phyloP scores from a whole-genome alignment of 805 yeast genomes.

The Ogataea saltuana region DNA sequence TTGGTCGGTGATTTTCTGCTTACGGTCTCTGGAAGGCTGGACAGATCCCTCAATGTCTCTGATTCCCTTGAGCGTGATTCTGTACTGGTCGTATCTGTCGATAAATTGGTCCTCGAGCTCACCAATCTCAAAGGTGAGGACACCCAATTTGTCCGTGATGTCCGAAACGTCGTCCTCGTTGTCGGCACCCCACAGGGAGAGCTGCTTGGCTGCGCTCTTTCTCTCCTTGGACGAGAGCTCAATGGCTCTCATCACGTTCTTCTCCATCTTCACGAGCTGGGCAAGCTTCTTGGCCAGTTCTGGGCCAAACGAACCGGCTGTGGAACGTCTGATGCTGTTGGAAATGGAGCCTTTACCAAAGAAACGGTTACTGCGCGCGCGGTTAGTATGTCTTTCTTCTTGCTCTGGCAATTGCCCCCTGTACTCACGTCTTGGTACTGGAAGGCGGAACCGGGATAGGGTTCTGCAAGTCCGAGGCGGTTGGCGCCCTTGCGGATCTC shows the following conservation, averaged over 20 bases:
- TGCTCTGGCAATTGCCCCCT: not conserved
- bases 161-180: constrained; percentile 85
- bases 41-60: constrained; percentile 86
- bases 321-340: constrained; percentile 51
- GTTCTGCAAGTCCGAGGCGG: constrained; percentile 90
- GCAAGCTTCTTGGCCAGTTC: constrained; percentile 75
- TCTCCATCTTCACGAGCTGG: constrained; percentile 76
- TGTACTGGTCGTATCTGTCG: constrained; percentile 82
- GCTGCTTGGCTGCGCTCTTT: constrained; percentile 78
- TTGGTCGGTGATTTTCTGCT: constrained; percentile 80
- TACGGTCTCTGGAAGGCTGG: constrained; percentile 86
- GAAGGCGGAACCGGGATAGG: constrained; percentile 97
- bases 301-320: constrained; percentile 81
- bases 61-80: constrained; percentile 77
- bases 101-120: constrained; percentile 86
- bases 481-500: constrained; percentile 94
- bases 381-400: not conserved
- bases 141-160: constrained; percentile 85
- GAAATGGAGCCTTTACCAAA: constrained; percentile 79
- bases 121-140: constrained; percentile 77
- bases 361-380: constrained; percentile 47
- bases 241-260: constrained; percentile 75
- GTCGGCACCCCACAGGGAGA: constrained; percentile 84
- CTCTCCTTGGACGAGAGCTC: constrained; percentile 78
- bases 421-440: constrained; percentile 61